phyloP scores from a whole-genome alignment of 2,329 filamentous ascomycete genomes.

The Aspergillus versicolor region DNA sequence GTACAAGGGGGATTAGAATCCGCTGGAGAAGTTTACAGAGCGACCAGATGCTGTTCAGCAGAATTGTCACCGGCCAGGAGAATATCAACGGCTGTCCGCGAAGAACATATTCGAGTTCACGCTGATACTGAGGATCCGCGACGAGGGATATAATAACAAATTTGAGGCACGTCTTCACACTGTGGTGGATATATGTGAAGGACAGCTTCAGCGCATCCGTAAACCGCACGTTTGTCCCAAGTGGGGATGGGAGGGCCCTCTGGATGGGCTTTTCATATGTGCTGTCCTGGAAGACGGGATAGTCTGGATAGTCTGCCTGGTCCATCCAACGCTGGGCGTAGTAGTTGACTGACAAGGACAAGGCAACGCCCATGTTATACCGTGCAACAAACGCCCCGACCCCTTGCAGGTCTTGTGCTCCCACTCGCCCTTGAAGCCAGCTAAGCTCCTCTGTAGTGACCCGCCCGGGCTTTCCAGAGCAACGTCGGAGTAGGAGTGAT shows the following conservation, averaged over 20 bases:
- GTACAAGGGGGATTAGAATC: constrained; percentile 44
- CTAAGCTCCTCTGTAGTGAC: constrained; percentile 39
- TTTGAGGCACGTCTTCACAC: constrained; percentile 34
- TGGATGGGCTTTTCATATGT: constrained; percentile 28
- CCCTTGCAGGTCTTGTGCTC: constrained; percentile 30
- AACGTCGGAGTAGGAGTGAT: constrained; percentile 37
- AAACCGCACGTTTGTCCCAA: constrained; percentile 1
- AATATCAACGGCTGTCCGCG: constrained; percentile 34
- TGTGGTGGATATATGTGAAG: constrained; percentile 36
- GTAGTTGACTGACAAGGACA: constrained; percentile 24
- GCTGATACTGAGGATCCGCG: constrained; percentile 52
- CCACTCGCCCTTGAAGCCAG: constrained; percentile 41
- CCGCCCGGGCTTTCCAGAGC: constrained; percentile 41
- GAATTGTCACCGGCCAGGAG: constrained; percentile 35
- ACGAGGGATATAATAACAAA: constrained; percentile 51
- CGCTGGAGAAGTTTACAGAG: constrained; percentile 46
- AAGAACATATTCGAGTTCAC: constrained; percentile 47
- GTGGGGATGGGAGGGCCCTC: constrained; percentile 27
- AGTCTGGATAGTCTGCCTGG: constrained; percentile 13
- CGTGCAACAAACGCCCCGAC: constrained; percentile 46
- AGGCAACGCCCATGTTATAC: constrained; percentile 47
- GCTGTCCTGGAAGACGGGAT: constrained; percentile 17
- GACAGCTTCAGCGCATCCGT: constrained; percentile 35
- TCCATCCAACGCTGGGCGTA: constrained; percentile 19
- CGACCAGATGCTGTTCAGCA: constrained; percentile 48